Conservation (phyloP, 2,329 filamentous ascomycete genomes). For the Stemphylium lycopersici region DNA sequence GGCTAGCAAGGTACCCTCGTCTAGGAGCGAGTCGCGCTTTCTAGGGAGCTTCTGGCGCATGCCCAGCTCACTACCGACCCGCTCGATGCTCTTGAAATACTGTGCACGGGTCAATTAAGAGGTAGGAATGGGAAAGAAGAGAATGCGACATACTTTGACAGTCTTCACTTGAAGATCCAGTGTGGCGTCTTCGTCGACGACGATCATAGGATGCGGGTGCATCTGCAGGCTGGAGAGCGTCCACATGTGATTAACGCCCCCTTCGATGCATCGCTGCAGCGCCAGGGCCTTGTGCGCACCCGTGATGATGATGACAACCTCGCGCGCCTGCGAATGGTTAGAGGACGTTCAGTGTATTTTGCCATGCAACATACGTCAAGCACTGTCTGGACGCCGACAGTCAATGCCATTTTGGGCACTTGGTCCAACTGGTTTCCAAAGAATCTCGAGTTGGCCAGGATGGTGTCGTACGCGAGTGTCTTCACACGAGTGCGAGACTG, state of each 20-base stretch:
- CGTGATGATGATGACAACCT: conserved; percentile 82
- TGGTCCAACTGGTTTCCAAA: conserved; percentile 75
- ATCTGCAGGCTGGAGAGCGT: conserved; percentile 81
- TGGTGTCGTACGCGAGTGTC: conserved; percentile 85
- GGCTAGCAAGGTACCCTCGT: conserved; percentile 29
- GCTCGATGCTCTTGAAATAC: conserved; percentile 60
- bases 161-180: conserved; percentile 57
- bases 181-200: conserved; percentile 76
- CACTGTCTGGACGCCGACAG: conserved; percentile 83
- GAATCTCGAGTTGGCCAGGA: conserved; percentile 83
- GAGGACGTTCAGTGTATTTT: conserved; percentile 8
- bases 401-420: conserved; percentile 82
- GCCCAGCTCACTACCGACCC: conserved; percentile 52
- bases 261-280: conserved; percentile 79
- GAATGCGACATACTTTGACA: conserved; percentile 36
- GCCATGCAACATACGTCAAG: conserved; percentile 61
- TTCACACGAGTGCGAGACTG: conserved; percentile 81
- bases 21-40: conserved; percentile 45
- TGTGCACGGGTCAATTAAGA: conserved; percentile 19
- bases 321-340: conserved; percentile 60
- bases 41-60: conserved; percentile 53
- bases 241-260: conserved; percentile 89
- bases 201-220: conserved; percentile 80
- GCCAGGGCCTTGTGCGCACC: conserved; percentile 82
- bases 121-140: too few relatives aligned